Evolutionary conservation across 176 grass and related monocot species (phyloP), one percentile per base, ranked within the genome.

Genomic region (Phoenix dactylifera): DNA sequence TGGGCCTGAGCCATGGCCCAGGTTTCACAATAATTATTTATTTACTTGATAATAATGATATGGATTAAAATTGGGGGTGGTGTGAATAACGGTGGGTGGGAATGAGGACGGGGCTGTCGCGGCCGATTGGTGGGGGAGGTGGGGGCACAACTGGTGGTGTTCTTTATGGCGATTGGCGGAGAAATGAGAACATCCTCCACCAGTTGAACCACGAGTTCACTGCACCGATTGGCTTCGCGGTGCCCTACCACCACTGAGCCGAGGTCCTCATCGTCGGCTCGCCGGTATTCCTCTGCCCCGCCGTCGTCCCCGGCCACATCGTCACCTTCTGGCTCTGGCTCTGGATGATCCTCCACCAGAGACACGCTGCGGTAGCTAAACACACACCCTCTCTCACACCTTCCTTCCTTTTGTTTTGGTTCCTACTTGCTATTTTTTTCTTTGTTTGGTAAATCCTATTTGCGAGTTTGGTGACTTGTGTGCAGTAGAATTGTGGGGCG

Each of bases 311-410:
- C 0, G 62, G 86, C 55, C 91, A 90, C 74, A 90, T 79, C 68
- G 72, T 95, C 77, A 95, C 86, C 6, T 82, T 95, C 71, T 90
- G 1, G 26, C 26, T 26, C 26, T 20, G 83, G 83, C 74, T 95
- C 50, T 95, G 90, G 90, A 79, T 82, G 50, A 50, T 67, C n/a
- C 67, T 95, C 26, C 90, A 86, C 68, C 86, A 0, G 92, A 97
- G 14, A 90, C 83, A 6, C 87, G 90, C 66, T 82, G 80, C 4
- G 26, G 26, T 4, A 26, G 4, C 26, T 4, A 26, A 26, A 26
- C 3, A 26, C 26, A 4, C 26, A 4, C 26, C 4, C 26, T 26
- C 3, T 26, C 26, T 26, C 26, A 0, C 1, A 0, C 26, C 26
- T 26, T 26, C 26, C 3, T 26, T 26, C 4, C 26, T 4, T 26